phyloP scores from a whole-genome alignment of 2,329 filamentous ascomycete genomes.

The Cercospora nicotianae region DNA sequence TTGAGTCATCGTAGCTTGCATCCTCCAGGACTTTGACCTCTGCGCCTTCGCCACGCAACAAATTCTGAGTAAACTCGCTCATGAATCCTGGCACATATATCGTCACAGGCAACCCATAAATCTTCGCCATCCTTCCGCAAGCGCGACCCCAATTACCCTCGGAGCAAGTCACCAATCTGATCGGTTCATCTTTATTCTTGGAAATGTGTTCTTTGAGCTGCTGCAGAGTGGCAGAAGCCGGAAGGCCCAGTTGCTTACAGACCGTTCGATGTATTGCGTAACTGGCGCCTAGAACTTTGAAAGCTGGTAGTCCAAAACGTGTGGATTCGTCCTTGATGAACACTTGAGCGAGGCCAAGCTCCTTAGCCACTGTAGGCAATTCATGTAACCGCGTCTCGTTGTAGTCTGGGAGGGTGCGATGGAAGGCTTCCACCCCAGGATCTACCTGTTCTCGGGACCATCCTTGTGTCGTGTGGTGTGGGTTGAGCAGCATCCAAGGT shows the following conservation, averaged over 20 bases:
- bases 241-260: slow-evolving; percentile 46
- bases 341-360: slow-evolving; percentile 59
- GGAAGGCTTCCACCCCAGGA: slow-evolving; percentile 49
- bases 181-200: slow-evolving; percentile 30
- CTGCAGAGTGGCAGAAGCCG: slow-evolving; percentile 46
- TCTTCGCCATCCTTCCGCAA: slow-evolving; percentile 65
- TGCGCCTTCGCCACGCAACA: slow-evolving; percentile 65
- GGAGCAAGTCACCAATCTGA: slow-evolving; percentile 63
- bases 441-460: slow-evolving; percentile 11
- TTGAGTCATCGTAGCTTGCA: slow-evolving; percentile 65
- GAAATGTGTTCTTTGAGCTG: slow-evolving; percentile 41
- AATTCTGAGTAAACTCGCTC: slow-evolving; percentile 52
- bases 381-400: slow-evolving; percentile 55
- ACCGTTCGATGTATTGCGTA: slow-evolving; percentile 68
- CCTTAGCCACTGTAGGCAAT: slow-evolving; percentile 56
- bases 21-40: slow-evolving; percentile 53
- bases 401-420: slow-evolving; percentile 59
- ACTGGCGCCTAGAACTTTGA: slow-evolving; percentile 78
- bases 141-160: slow-evolving; percentile 78
- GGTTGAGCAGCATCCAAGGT: slow-evolving; percentile 27
- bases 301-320: slow-evolving; percentile 68
- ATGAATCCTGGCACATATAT: slow-evolving; percentile 66
- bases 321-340: slow-evolving; percentile 70
- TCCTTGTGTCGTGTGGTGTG: background rate
- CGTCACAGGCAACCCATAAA: slow-evolving; percentile 55